Evolutionary conservation across 1,284 basidiomycete genomes (phyloP), one percentile per base, ranked within the genome.

Genomic region (Volvariella surrecta): DNA sequence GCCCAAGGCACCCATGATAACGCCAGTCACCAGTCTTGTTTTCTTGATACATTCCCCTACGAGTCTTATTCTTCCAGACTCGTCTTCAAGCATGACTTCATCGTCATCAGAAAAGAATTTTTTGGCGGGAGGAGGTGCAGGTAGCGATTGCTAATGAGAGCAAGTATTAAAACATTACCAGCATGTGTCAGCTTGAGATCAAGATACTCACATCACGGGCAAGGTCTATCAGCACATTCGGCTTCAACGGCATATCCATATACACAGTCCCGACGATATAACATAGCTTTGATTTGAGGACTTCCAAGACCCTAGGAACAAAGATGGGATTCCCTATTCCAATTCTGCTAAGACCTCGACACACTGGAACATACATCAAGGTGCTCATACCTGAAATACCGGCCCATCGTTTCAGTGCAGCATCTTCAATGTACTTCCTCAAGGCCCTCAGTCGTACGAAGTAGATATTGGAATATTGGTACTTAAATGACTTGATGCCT

Each of bases 201-300:
- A 32, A 39, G 39, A 39, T 34, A 68, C 86, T 54, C 56, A 96
- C 95, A 56, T 99, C 92, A 57, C 89, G 74, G 10, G 85, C 91
- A 52, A 99, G 77, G 52, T 99, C 96, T 55, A 94, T 87, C 44
- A 99, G 74, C 10, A 99, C 89, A 54, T 98, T 97, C 0, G 95
- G 95, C 60, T 99, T 99, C 45, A 97, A 73, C 3, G 89, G 89
- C 96, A 99, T 98, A 49, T 96, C 89, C 76, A 96, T 85, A 62
- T 98, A 99, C 1, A 98, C 80, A 0, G 95, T 99, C 2, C 95
- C 95, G 46, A 96, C 71, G 48, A 99, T 78, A 61, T 87, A 97
- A 62, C 90, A 96, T 42, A 95, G 66, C 52, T 88, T 71, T 0
- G 84, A 84, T 54, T 89, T 88, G 40, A 82, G 70, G 2, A 99